Percentiles rank a stretch among this genome's conserved stretches.
Conservation (phyloP, 495 filamentous ascomycete species). For the Sabuloglossum arenarium region DNA sequence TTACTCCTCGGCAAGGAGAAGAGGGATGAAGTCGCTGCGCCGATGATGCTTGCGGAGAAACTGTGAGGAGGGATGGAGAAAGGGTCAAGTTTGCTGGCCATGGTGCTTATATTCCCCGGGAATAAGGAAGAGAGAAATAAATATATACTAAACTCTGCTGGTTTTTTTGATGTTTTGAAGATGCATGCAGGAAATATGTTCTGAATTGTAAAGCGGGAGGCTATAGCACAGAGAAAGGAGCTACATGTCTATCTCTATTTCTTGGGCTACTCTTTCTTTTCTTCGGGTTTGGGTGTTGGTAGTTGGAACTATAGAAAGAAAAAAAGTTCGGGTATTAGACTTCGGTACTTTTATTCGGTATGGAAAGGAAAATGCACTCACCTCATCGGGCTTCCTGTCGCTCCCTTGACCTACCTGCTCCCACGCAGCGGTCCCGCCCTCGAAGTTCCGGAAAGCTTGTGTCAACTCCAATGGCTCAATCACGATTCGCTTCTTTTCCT, state of each 20-base stretch:
- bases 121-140: not conserved
- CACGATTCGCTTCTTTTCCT: slow-evolving; percentile 99
- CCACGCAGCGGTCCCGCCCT: slow-evolving; percentile 64
- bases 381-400: slow-evolving; percentile 60
- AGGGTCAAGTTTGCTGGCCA: no score
- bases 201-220: not conserved
- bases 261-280: slow-evolving; percentile 75
- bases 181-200: not conserved
- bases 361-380: slow-evolving; percentile 12
- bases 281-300: slow-evolving; percentile 85
- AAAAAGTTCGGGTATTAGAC: not conserved
- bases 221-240: not conserved
- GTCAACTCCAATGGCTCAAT: slow-evolving; percentile 94
- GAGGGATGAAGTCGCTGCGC: slow-evolving; percentile 12
- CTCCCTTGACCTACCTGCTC: slow-evolving; percentile 76
- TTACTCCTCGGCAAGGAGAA: slow-evolving; percentile 12
- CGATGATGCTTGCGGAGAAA: slow-evolving; percentile 13
- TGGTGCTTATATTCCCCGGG: not conserved
- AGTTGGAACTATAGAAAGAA: slow-evolving; percentile 48
- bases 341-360: not conserved
- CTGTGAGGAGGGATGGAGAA: slow-evolving; percentile 2
- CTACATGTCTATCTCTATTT: slow-evolving; percentile 37
- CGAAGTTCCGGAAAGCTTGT: slow-evolving; percentile 98
- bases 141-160: not conserved
- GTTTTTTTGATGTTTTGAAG: no score